A percentile compares a stretch with the other conserved stretches of the same genome.
Evolutionary conservation across 345 rosid species (phyloP).

Genomic region (Kernera saxatilis): DNA sequence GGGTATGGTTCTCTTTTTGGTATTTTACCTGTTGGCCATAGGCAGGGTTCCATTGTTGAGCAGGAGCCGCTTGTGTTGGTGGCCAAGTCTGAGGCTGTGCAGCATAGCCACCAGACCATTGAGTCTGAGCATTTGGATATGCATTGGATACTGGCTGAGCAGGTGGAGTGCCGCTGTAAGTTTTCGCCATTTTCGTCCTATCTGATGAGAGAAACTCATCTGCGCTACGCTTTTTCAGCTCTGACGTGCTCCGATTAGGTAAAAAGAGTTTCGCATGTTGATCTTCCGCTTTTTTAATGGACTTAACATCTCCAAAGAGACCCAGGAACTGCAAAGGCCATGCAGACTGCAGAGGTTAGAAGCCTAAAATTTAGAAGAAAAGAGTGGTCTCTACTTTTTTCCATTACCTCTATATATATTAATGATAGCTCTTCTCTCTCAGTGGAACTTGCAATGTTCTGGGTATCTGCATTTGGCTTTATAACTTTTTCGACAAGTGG

Average conservation of each 20-base stretch:
- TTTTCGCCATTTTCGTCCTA: slow-evolving; percentile 69
- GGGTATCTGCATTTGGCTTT: slow-evolving; percentile 46
- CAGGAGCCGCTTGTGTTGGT: slow-evolving; percentile 53
- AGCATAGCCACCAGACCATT: slow-evolving; percentile 79
- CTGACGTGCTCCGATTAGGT: slow-evolving; percentile 57
- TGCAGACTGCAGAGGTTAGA: neutral
- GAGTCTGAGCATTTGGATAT: slow-evolving; percentile 70
- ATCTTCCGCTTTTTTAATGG: slow-evolving; percentile 70
- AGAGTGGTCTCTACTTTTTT: neutral
- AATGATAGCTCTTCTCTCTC: slow-evolving; percentile 91
- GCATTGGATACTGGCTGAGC: slow-evolving; percentile 63
- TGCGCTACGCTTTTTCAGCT: slow-evolving; percentile 73
- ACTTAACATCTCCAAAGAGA: slow-evolving; percentile 62
- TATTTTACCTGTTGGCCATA: slow-evolving; percentile 68
- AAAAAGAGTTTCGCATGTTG: slow-evolving; percentile 74
- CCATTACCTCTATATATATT: slow-evolving; percentile 75
- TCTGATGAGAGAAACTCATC: slow-evolving; percentile 82
- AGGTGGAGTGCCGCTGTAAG: slow-evolving; percentile 48
- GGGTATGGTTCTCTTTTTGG: neutral
- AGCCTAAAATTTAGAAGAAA: neutral
- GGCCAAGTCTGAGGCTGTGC: slow-evolving; percentile 93
- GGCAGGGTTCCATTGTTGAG: slow-evolving; percentile 70
- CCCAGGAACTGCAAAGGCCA: slow-evolving; percentile 64
- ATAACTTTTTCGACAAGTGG: slow-evolving; percentile 69
- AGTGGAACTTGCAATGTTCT: slow-evolving; percentile 39